Evolutionary conservation across 2,329 filamentous ascomycete species (phyloP).

Genomic region (Paraphaeosphaeria minitans): DNA sequence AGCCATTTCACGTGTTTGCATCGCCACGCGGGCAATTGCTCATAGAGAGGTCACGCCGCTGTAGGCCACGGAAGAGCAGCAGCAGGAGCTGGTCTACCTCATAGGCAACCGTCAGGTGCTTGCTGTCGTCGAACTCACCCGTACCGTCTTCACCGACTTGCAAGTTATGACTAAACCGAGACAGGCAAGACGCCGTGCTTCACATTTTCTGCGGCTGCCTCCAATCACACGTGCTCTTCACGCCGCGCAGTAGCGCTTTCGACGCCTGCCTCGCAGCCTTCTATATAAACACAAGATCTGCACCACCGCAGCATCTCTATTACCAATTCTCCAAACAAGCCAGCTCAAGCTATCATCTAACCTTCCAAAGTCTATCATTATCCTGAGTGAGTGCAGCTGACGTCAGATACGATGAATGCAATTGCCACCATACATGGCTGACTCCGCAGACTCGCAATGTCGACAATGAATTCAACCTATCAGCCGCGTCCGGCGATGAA

Average conservation of each 20-base stretch:
- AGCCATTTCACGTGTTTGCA: neutral
- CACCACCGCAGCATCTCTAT: neutral
- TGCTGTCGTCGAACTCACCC: neutral
- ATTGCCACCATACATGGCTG: neutral
- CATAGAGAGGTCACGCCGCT: neutral
- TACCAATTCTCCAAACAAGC: neutral
- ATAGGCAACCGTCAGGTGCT: constrained; percentile 1
- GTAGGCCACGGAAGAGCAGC: neutral
- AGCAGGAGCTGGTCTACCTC: neutral
- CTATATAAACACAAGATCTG: neutral
- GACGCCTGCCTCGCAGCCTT: neutral
- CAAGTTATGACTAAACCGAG: neutral
- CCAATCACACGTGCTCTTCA: constrained; percentile 5
- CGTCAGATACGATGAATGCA: constrained; percentile 2
- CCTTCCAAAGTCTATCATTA: neutral
- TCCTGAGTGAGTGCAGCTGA: constrained; percentile 2
- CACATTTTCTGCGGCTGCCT: neutral
- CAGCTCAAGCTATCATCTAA: neutral
- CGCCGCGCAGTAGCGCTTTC: constrained; percentile 1
- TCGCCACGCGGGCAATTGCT: neutral
- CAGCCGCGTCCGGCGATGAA: constrained; percentile 20
- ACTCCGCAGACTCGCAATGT: neutral
- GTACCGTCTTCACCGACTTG: constrained; percentile 2
- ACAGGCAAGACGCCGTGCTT: constrained; percentile 7
- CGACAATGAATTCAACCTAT: neutral